phyloP scores from a whole-genome alignment of 345 rosid genomes.

The Physaria fendleri region DNA sequence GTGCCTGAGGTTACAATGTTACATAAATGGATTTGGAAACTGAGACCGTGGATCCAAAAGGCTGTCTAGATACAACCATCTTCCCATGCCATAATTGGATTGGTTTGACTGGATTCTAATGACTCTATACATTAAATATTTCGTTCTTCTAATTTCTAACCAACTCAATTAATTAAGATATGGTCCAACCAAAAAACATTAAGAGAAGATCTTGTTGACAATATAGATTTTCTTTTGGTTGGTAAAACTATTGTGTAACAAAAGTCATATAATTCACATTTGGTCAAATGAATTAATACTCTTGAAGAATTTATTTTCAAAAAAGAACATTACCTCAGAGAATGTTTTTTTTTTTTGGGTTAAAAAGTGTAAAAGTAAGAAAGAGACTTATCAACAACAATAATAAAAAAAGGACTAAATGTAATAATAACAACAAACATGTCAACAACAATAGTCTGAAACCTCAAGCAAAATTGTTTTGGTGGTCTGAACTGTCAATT shows the following conservation, averaged over 20 bases:
- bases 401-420: neutral
- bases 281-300: slow-evolving; percentile 9
- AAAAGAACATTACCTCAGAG: slow-evolving; percentile 22
- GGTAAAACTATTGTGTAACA: slow-evolving; percentile 15
- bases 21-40: no score
- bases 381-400: slow-evolving; percentile 30
- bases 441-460: slow-evolving; percentile 32
- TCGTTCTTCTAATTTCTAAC: slow-evolving; percentile 22
- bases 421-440: slow-evolving; percentile 33
- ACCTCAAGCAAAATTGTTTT: slow-evolving; percentile 29
- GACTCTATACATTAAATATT: neutral
- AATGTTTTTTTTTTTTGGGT: slow-evolving; percentile 25
- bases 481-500: no score
- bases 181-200: slow-evolving; percentile 24
- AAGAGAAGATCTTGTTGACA: slow-evolving; percentile 14
- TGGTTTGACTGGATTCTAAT: neutral
- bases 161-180: slow-evolving; percentile 8
- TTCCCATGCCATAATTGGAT: neutral
- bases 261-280: slow-evolving; percentile 23
- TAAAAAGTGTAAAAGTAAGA: slow-evolving; percentile 26
- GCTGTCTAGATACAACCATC: no score
- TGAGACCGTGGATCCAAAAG: no score
- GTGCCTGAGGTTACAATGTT: no score
- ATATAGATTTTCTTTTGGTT: slow-evolving; percentile 22
- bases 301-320: neutral